phyloP scores from a whole-genome alignment of 1,284 basidiomycete genomes.

The Cryptococcus floricola region DNA sequence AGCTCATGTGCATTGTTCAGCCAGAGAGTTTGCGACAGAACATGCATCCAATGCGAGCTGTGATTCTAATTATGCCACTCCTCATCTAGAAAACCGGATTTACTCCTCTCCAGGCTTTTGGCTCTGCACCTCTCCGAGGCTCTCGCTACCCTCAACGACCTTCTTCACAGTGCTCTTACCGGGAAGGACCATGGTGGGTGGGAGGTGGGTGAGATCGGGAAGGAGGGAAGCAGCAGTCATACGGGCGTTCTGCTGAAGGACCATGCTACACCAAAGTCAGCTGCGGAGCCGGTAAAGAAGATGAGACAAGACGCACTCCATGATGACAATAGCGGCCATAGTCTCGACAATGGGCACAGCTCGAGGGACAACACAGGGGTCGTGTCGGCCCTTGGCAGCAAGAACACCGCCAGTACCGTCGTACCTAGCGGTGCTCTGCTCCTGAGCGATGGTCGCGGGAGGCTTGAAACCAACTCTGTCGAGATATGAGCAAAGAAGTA shows the following conservation, averaged over 20 bases:
- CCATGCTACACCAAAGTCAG: conserved; percentile 50
- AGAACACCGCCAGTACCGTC: conserved; percentile 82
- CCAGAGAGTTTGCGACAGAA: too few relatives aligned
- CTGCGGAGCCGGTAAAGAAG: background rate
- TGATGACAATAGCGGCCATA: conserved; percentile 92
- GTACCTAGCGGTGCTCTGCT: conserved; percentile 87
- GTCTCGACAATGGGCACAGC: conserved; percentile 98
- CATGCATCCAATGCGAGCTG: too few relatives aligned
- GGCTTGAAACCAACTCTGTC: conserved; percentile 92
- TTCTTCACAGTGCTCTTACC: conserved; percentile 24
- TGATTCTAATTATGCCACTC: too few relatives aligned
- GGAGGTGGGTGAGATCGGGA: conserved; percentile 75
- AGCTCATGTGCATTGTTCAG: too few relatives aligned
- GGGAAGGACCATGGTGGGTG: conserved; percentile 63
- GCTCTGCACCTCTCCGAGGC: conserved; percentile 24
- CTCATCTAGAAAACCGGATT: background rate
- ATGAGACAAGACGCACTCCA: conserved; percentile 60
- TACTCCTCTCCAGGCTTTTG: conserved; percentile 38
- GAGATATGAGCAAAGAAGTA: background rate
- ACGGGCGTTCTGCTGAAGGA: conserved; percentile 81
- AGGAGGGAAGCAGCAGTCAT: conserved; percentile 62
- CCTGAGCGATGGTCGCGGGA: conserved; percentile 93
- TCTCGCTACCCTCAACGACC: conserved; percentile 7
- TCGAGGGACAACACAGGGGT: conserved; percentile 94
- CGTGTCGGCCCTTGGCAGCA: conserved; percentile 88